Percentiles rank a stretch among this genome's conserved stretches.
Evolutionary conservation across 208 protist genomes (phyloP).

Genomic region (Acanthamoeba divionensis): DNA sequence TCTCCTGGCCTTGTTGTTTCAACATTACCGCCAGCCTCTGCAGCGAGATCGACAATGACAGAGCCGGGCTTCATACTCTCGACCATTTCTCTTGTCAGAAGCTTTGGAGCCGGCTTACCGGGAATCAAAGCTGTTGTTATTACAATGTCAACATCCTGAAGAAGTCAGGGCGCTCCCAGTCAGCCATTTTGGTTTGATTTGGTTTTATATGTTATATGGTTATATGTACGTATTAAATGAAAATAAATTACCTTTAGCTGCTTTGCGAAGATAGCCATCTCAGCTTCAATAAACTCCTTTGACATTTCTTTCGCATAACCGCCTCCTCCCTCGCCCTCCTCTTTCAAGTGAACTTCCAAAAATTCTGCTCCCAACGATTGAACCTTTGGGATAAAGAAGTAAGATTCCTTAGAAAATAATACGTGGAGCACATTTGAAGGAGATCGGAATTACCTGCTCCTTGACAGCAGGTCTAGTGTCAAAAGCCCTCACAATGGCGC

Average conservation of each 20-base stretch:
- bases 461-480: constrained; percentile 84
- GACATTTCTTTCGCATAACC: constrained; percentile 92
- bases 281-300: constrained; percentile 85
- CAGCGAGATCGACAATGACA: constrained; percentile 90
- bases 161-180: not conserved
- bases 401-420: not conserved
- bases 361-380: constrained; percentile 88
- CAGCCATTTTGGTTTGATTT: not conserved
- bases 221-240: not conserved
- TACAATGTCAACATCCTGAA: constrained; percentile 88
- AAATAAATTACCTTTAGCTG: constrained; percentile 70
- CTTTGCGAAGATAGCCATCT: constrained; percentile 82
- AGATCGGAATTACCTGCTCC: constrained; percentile 80
- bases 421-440: not conserved
- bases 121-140: constrained; percentile 92
- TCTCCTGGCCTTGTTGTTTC: constrained; percentile 84
- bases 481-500: constrained; percentile 89
- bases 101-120: constrained; percentile 81
- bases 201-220: not conserved
- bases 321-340: constrained; percentile 78
- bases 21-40: constrained; percentile 86
- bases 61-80: constrained; percentile 85
- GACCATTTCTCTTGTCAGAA: constrained; percentile 87
- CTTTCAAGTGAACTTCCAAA: constrained; percentile 80
- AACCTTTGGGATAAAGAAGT: not conserved